Base-by-base conservation (phyloP, 2,329 filamentous ascomycete genomes). In the Hypoxylon sp. region DNA sequence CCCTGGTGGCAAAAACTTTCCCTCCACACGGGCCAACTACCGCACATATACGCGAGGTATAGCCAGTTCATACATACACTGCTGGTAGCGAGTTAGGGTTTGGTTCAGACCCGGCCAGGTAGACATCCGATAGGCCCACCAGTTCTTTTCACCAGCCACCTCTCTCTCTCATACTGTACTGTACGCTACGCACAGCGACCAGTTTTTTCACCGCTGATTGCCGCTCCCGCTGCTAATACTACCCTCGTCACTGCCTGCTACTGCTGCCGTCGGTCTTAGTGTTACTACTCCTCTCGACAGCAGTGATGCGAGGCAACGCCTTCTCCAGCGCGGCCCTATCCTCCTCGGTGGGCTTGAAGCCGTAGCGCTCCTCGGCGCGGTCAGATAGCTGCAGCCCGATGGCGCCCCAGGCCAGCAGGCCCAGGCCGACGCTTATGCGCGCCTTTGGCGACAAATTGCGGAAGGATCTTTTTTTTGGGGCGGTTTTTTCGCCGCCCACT, bases 311-410 rank as follows among this genome's bases (percentile, higher is more conserved):
- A 6, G 92, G 92, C 32, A 89, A 81, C 50, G 86, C 80, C 53
- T 84, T 84, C 52, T 88, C 84, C 68, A 97, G 78, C 11, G 87
- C 86, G 65, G 89, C 87, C 77, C 89, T 90, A 76, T 97, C 93
- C 75, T 91, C 84, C 68, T 93, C 89, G 0, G 89, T 91, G 1
- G 94, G 88, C 41, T 86, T 89, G 78, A 93, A 86, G 5, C 91
- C 92, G 67, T 94, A 86, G 45, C 86, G 89, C 76, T 91, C 86
- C 80, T 95, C 94, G 14, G 91, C 89, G 63, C 85, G 84, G 76
- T 95, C 91, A 4, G 91, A 89, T 17, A 92, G 76, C 76, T 91
- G 90, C n/a, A 96, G 84, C 14, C 93, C 94, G 43, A 89, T 82
- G 43, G 84, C 82, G 13, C 93, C 93, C 88, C 93, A 97, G 34